Evolutionary conservation across 2,329 filamentous ascomycete genomes (phyloP).

Genomic region (Metarhizium sp.): DNA sequence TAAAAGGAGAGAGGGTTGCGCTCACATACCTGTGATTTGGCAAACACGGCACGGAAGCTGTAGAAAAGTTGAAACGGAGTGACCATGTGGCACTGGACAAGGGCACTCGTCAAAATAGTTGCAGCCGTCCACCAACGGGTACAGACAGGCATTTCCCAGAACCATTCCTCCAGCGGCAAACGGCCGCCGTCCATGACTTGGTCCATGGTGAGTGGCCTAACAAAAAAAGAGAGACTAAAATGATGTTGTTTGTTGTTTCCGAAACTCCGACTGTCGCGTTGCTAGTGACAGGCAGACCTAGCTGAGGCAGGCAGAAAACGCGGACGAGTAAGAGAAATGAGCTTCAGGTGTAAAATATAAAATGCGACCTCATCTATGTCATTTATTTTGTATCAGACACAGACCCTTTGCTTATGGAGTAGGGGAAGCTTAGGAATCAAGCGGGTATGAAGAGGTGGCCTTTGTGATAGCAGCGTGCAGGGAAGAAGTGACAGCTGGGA

Average conservation of each 20-base stretch:
- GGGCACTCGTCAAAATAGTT: conserved; percentile 73
- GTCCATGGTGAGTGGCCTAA: conserved; percentile 32
- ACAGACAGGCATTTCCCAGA: conserved; percentile 96
- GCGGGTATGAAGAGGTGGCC: background rate
- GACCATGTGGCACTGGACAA: conserved; percentile 89
- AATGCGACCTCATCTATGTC: background rate
- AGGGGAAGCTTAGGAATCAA: background rate
- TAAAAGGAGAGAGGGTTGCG: background rate
- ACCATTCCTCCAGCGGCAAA: conserved; percentile 91
- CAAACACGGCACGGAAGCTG: conserved; percentile 84
- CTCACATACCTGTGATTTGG: conserved; percentile 74
- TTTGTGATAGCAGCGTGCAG: background rate
- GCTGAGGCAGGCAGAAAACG: background rate
- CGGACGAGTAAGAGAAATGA: background rate
- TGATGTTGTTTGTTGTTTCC: background rate
- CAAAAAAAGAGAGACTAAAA: background rate
- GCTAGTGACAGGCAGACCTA: background rate
- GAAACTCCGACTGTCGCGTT: background rate
- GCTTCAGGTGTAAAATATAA: background rate
- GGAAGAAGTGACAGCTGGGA: background rate
- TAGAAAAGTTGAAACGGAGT: conserved; percentile 96
- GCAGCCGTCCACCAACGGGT: conserved; percentile 96
- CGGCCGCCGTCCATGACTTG: conserved; percentile 51
- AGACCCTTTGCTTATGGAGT: background rate
- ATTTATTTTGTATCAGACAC: background rate